Conservation (phyloP, 2,329 filamentous ascomycete genomes). For the Diaporthe humulicola region DNA sequence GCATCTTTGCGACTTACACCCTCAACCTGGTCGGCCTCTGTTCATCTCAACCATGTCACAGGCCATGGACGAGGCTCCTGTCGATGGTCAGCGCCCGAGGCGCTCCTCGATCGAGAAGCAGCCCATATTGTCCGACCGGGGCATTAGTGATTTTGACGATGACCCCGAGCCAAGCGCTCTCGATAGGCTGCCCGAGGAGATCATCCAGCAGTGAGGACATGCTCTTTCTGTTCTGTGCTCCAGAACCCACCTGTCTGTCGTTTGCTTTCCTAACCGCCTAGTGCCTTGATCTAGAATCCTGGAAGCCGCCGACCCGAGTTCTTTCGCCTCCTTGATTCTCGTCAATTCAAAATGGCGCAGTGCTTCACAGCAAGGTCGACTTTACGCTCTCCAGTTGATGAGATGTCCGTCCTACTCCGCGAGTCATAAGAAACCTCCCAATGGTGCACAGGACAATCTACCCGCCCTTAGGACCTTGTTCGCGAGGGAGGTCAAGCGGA, state of each 20-base stretch:
- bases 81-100: conserved; percentile 39
- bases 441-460: conserved; percentile 63
- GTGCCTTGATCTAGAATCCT: conserved; percentile 66
- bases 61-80: conserved; percentile 37
- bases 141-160: conserved; percentile 37
- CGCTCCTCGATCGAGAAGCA: conserved; percentile 52
- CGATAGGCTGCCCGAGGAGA: conserved; percentile 74
- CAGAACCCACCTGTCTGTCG: neutral
- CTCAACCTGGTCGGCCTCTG: conserved; percentile 3
- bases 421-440: conserved; percentile 56
- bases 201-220: conserved; percentile 73
- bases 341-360: conserved; percentile 76
- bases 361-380: conserved; percentile 72
- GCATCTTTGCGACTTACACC: neutral
- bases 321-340: conserved; percentile 75
- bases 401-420: conserved; percentile 71
- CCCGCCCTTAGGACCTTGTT: conserved; percentile 75
- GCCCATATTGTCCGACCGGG: conserved; percentile 45
- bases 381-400: conserved; percentile 74
- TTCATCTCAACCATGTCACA: conserved; percentile 42
- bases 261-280: conserved; percentile 14
- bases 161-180: conserved; percentile 57
- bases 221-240: conserved; percentile 28
- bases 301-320: conserved; percentile 69
- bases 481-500: conserved; percentile 78